A percentile compares a stretch with the other conserved stretches of the same genome.
Evolutionary conservation across 2,329 filamentous ascomycete genomes (phyloP).

Genomic region (Incumbomyces delicatus): DNA sequence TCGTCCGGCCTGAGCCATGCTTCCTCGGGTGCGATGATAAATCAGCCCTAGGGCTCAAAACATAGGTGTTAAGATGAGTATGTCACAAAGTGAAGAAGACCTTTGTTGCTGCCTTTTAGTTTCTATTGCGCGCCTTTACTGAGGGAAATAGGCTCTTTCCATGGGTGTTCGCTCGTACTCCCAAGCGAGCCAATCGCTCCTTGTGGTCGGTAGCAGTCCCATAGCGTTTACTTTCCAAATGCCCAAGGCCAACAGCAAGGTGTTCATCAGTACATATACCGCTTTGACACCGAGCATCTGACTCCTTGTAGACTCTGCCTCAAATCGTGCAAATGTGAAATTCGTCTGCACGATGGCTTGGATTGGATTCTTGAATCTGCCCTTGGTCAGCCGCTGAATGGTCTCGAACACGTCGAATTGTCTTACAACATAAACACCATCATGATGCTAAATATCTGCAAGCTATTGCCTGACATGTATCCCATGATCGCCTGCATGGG

Average conservation of each 20-base stretch:
- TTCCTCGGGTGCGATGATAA: too few species aligned
- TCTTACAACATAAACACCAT: conserved; percentile 79
- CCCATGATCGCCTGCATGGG: conserved; percentile 99
- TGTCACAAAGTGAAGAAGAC: too few species aligned
- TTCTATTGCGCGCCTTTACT: not conserved
- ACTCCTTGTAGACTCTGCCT: conserved; percentile 64
- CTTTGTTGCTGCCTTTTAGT: too few species aligned
- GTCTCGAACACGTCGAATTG: not conserved
- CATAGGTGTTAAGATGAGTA: not conserved
- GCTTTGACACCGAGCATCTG: conserved; percentile 75
- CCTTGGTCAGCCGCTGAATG: conserved; percentile 6
- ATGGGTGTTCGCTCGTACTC: conserved; percentile 63
- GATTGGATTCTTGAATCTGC: conserved; percentile 78
- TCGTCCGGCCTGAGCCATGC: too few species aligned
- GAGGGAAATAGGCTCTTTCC: conserved; percentile 51
- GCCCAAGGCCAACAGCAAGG: conserved; percentile 71
- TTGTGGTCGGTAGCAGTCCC: conserved; percentile 89
- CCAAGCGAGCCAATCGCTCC: conserved; percentile 97
- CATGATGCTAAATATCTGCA: conserved; percentile 99
- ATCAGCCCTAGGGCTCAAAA: not conserved
- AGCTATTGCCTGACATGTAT: conserved; percentile 98
- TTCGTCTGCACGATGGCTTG: conserved; percentile 75
- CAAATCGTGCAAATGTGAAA: conserved; percentile 80
- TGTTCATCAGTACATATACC: conserved; percentile 78
- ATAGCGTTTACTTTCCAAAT: conserved; percentile 96